A percentile compares a stretch with the other conserved stretches of the same genome.
phyloP scores from a whole-genome alignment of 2,329 filamentous ascomycete genomes.

The Chrysosporium queenslandicum region DNA sequence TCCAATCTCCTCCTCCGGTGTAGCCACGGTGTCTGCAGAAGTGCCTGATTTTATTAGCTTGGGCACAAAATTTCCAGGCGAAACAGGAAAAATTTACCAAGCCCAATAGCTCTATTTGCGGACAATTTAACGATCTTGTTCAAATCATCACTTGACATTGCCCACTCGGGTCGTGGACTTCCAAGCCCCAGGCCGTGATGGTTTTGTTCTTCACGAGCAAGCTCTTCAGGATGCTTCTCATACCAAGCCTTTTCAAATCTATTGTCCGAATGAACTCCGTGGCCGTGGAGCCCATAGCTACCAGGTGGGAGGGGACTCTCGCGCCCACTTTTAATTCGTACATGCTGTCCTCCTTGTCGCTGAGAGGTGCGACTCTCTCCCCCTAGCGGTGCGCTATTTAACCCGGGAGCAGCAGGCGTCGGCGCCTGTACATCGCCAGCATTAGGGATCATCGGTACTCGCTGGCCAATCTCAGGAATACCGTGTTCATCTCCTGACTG shows the following conservation, averaged over 20 bases:
- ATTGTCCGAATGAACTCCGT: constrained; percentile 64
- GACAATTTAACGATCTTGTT: constrained; percentile 80
- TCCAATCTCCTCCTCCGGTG: constrained; percentile 82
- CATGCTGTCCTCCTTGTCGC: constrained; percentile 48
- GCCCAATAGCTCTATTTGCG: constrained; percentile 40
- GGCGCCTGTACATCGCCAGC: constrained; percentile 95
- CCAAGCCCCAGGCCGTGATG: constrained; percentile 51
- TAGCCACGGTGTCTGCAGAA: constrained; percentile 53
- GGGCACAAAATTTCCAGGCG: not conserved
- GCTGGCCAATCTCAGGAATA: constrained; percentile 82
- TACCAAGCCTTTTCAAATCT: constrained; percentile 88
- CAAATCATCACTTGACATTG: constrained; percentile 78
- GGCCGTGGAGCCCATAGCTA: constrained; percentile 87
- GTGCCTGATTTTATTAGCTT: constrained; percentile 45
- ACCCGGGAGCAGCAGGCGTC: constrained; percentile 55
- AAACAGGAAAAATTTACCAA: constrained; percentile 37
- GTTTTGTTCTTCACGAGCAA: constrained; percentile 62
- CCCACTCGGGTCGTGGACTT: constrained; percentile 60
- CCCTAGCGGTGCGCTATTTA: constrained; percentile 37
- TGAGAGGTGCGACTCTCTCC: constrained; percentile 21
- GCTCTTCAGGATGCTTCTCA: constrained; percentile 75
- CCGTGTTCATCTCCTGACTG: constrained; percentile 66
- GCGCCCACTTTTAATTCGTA: constrained; percentile 61
- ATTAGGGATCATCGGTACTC: constrained; percentile 86
- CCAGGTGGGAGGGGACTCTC: constrained; percentile 67